Evolutionary conservation across 2,329 filamentous ascomycete species (phyloP).

Genomic region (Canariomyces notabilis): DNA sequence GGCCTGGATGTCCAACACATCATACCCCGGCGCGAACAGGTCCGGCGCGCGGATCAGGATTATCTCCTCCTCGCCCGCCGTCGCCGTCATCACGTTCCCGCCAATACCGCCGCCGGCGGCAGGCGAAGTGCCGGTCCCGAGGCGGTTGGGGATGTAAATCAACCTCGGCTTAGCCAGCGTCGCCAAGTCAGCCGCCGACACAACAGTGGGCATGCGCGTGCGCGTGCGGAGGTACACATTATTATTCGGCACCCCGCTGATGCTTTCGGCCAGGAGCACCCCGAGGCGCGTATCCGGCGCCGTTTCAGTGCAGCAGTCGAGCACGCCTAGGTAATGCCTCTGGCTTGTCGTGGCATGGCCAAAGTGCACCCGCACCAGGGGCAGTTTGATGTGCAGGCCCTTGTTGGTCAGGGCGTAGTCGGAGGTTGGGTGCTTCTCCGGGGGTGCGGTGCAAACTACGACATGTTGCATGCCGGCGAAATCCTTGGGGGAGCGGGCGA

Average conservation of each 20-base stretch:
- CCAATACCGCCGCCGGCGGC: too few species aligned
- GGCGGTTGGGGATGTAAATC: slow-evolving; percentile 18
- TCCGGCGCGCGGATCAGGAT: slow-evolving; percentile 19
- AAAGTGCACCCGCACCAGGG: slow-evolving; percentile 8
- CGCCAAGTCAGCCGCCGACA: slow-evolving; percentile 6
- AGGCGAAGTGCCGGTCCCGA: not conserved
- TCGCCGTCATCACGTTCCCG: too few species aligned
- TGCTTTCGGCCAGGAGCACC: slow-evolving; percentile 17
- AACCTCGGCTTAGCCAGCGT: not conserved
- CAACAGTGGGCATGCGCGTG: slow-evolving; percentile 9
- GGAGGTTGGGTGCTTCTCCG: not conserved
- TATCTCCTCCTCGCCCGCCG: too few species aligned
- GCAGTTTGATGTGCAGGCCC: slow-evolving; percentile 19
- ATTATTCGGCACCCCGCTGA: too few species aligned
- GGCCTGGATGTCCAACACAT: slow-evolving; percentile 16
- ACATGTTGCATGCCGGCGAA: slow-evolving; percentile 18
- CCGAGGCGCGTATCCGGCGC: slow-evolving; percentile 16
- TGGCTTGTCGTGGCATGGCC: slow-evolving; percentile 1
- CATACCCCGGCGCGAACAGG: slow-evolving; percentile 20
- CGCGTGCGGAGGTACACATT: slow-evolving; percentile 18
- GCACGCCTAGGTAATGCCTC: slow-evolving; percentile 14
- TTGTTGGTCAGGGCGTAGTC: slow-evolving; percentile 22
- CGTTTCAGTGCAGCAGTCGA: slow-evolving; percentile 16
- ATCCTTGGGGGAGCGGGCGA: slow-evolving; percentile 20
- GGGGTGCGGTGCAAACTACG: slow-evolving; percentile 7